phyloP scores from a whole-genome alignment of 2,329 filamentous ascomycete species.

The Thelonectria blattea region DNA sequence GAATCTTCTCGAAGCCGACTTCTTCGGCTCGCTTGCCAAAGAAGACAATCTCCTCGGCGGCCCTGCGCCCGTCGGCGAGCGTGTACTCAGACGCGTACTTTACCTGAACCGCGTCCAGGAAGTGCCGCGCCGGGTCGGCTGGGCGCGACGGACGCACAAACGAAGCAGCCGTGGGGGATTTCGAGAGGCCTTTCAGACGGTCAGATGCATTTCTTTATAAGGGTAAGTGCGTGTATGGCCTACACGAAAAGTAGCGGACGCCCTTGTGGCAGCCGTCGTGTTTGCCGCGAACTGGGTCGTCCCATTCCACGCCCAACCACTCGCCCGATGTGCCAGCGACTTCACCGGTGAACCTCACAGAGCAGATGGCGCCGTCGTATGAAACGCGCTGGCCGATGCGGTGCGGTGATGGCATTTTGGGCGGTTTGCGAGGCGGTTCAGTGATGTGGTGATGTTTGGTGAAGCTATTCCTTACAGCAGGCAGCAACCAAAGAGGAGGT shows the following conservation, averaged over 20 bases:
- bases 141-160: constrained; percentile 82
- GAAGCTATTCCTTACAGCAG: constrained; percentile 11
- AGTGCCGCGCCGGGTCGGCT: constrained; percentile 71
- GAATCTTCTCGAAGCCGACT: constrained; percentile 93
- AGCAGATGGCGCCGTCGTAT: constrained; percentile 79
- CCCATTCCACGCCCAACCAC: constrained; percentile 98
- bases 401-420: constrained; percentile 46
- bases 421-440: constrained; percentile 3
- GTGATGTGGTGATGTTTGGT: constrained; percentile 1
- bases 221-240: constrained; percentile 2
- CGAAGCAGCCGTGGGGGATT: constrained; percentile 75
- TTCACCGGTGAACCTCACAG: constrained; percentile 80
- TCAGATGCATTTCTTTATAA: constrained; percentile 4
- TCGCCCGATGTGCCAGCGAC: constrained; percentile 77
- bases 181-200: constrained; percentile 59
- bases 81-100: constrained; percentile 77
- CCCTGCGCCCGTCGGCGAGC: constrained; percentile 44
- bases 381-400: constrained; percentile 78
- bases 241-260: constrained; percentile 83
- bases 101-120: constrained; percentile 77
- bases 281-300: constrained; percentile 84
- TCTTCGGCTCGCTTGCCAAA: constrained; percentile 89
- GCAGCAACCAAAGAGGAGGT: constrained; percentile 25
- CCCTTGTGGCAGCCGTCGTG: constrained; percentile 86
- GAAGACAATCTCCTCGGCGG: constrained; percentile 62